Conservation (phyloP, 2,329 filamentous ascomycete genomes). For the Calonectria pauciramosa region DNA sequence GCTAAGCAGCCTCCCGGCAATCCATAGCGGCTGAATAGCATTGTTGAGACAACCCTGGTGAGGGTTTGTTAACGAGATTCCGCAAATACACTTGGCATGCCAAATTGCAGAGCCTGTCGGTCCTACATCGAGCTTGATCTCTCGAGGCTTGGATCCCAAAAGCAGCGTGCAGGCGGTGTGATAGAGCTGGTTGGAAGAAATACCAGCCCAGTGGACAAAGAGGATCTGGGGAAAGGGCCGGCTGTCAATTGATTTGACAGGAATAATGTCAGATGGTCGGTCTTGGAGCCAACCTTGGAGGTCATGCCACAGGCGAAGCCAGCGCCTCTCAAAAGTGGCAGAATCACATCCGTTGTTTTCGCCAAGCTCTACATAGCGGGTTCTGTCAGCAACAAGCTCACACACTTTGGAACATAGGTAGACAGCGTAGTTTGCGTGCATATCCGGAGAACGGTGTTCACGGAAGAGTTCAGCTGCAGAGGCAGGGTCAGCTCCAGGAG, state of each 20-base stretch:
- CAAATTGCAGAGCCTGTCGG: constrained; percentile 60
- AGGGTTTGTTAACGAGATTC: constrained; percentile 68
- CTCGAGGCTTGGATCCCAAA: constrained; percentile 57
- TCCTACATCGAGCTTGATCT: constrained; percentile 41
- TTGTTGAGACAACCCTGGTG: constrained; percentile 70
- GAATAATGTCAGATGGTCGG: constrained; percentile 61
- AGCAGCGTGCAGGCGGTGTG: constrained; percentile 69
- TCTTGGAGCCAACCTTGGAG: constrained; percentile 62
- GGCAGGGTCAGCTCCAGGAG: constrained; percentile 52
- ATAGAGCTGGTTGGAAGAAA: constrained; percentile 70
- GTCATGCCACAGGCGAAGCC: constrained; percentile 63
- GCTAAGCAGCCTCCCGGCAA: constrained; percentile 67
- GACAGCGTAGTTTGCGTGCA: constrained; percentile 72
- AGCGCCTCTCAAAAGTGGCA: constrained; percentile 57
- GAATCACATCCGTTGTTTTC: constrained; percentile 59
- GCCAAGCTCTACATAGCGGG: constrained; percentile 62
- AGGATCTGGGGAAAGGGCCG: constrained; percentile 66
- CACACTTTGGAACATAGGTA: constrained; percentile 67
- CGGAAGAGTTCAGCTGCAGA: constrained; percentile 54
- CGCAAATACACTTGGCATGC: constrained; percentile 69
- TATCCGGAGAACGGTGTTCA: constrained; percentile 58
- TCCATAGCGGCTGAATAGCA: constrained; percentile 69
- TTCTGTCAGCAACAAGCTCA: constrained; percentile 64
- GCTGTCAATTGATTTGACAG: constrained; percentile 58
- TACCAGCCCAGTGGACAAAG: constrained; percentile 67